A percentile compares a stretch with the other conserved stretches of the same genome.
These are phyloP conservation scores for Aspergillus ustus DNA, from an alignment of 2,329 filamentous ascomycete species.

Conservation along the genomic window DNA sequence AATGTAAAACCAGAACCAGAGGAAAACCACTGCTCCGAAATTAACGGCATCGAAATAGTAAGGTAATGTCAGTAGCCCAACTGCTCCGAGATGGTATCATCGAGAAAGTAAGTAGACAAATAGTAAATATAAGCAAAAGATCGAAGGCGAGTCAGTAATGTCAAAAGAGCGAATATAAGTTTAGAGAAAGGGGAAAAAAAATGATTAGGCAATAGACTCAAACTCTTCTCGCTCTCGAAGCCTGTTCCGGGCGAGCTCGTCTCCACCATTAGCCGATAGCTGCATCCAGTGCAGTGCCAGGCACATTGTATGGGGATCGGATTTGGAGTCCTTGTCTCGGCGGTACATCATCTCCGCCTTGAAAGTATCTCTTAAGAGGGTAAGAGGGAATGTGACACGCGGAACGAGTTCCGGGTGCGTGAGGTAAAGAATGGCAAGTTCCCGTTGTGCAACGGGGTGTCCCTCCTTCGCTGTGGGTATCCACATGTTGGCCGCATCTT, in stretches of 20 bases:
- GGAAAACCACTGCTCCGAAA: conserved; percentile 18
- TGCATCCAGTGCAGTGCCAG: conserved; percentile 98
- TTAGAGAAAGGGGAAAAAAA: conserved; percentile 2
- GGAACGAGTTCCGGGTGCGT: conserved; percentile 85
- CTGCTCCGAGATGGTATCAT: conserved; percentile 23
- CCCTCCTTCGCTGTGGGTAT: conserved; percentile 94
- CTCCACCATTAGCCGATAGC: conserved; percentile 80
- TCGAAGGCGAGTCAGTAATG: conserved; percentile 25
- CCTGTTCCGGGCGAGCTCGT: conserved; percentile 81
- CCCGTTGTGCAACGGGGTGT: conserved; percentile 83
- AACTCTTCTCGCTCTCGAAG: conserved; percentile 72
- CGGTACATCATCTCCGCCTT: conserved; percentile 80
- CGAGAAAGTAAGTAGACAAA: conserved; percentile 19
- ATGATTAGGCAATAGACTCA: conserved; percentile 58
- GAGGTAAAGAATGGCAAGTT: conserved; percentile 90
- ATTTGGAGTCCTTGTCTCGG: conserved; percentile 66
- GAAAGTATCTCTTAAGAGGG: conserved; percentile 85
- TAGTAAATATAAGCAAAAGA: conserved; percentile 17
- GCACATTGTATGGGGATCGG: conserved; percentile 87
- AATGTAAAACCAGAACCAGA: conserved; percentile 4
- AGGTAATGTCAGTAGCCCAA: conserved; percentile 4
- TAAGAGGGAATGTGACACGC: conserved; percentile 80
- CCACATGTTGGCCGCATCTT: conserved; percentile 86
- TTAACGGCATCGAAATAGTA: conserved; percentile 15
- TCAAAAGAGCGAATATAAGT: conserved; percentile 19